Evolutionary conservation across 192 early-diverging fungal species (phyloP).

Genomic region (Anaeromyces robustus): DNA sequence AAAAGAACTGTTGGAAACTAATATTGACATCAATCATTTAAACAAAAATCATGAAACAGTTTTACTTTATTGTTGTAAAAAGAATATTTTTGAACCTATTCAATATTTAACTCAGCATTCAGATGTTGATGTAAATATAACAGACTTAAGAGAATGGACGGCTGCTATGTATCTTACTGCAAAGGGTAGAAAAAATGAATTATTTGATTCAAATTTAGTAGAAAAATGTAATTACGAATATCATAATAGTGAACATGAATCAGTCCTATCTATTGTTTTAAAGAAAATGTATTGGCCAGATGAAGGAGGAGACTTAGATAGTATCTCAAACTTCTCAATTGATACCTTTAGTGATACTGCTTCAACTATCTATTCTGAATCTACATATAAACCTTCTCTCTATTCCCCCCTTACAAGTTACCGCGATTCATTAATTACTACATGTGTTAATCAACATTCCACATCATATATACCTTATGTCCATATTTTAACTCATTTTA

Average conservation of each 20-base stretch:
- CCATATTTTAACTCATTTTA: neutral
- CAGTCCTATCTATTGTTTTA: neutral
- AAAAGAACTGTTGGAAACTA: neutral
- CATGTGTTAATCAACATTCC: neutral
- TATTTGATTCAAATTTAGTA: neutral
- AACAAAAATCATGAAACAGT: neutral
- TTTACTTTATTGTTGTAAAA: neutral
- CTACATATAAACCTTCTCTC: neutral
- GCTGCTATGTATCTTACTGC: neutral
- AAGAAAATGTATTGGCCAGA: neutral
- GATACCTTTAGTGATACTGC: neutral
- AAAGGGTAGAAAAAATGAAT: neutral
- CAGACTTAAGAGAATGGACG: neutral
- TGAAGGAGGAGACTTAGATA: neutral
- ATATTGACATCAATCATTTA: neutral
- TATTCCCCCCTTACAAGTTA: neutral
- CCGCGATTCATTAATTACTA: neutral
- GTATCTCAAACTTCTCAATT: neutral
- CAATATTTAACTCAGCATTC: neutral
- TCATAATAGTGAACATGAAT: neutral
- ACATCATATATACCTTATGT: neutral
- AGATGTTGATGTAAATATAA: neutral
- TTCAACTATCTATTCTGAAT: neutral
- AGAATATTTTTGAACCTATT: neutral
- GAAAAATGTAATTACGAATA: neutral